Conservation (phyloP, 345 rosid genomes). For the Pelargonium nanum region DNA sequence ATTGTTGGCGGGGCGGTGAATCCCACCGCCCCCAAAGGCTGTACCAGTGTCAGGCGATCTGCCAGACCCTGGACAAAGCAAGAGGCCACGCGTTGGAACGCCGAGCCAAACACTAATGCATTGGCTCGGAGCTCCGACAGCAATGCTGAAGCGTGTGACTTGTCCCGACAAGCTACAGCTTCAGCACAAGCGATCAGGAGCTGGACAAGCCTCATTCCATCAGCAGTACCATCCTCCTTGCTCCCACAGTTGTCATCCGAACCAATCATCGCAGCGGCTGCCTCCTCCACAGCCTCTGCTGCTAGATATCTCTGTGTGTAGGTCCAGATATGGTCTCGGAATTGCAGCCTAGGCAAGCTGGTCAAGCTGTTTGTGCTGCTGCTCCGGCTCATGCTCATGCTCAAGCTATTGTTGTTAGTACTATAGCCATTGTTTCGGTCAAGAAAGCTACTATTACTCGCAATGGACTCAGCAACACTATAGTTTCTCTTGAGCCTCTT, state of each 20-base stretch:
- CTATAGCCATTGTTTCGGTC: conserved; percentile 2
- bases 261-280: conserved; percentile 17
- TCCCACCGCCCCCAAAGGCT: conserved; percentile 32
- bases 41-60: conserved; percentile 37
- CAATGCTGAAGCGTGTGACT: conserved; percentile 35
- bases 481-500: conserved; percentile 24
- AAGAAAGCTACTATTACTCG: conserved; percentile 5
- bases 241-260: conserved; percentile 2
- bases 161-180: conserved; percentile 65
- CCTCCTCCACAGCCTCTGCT: conserved; percentile 42
- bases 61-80: conserved; percentile 59
- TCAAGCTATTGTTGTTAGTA: background rate
- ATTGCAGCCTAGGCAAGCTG: conserved; percentile 19
- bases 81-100: conserved; percentile 59
- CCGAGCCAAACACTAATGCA: conserved; percentile 46
- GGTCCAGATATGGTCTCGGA: conserved; percentile 41
- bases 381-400: conserved; percentile 21
- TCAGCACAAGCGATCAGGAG: conserved; percentile 53
- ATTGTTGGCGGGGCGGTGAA: conserved; percentile 14
- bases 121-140: conserved; percentile 39
- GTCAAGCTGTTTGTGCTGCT: conserved; percentile 25
- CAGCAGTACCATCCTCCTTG: conserved; percentile 25
- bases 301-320: conserved; percentile 29
- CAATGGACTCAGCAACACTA: conserved; percentile 22
- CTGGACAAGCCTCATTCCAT: conserved; percentile 48